Conservation (phyloP, 2,329 filamentous ascomycete genomes). For the Calycina herbarum region DNA sequence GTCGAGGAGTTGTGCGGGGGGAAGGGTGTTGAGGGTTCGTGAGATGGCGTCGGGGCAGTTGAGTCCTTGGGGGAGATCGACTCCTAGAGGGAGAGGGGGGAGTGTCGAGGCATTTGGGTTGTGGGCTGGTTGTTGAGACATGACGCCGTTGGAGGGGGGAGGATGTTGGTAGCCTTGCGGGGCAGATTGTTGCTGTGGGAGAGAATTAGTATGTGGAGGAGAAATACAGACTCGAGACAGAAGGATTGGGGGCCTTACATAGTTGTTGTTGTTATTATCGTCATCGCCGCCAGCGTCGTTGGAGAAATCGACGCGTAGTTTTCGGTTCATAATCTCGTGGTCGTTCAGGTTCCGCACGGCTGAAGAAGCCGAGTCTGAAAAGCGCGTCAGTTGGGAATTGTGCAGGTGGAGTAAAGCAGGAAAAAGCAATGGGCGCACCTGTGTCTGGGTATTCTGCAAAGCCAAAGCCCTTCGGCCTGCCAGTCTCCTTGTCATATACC, state of each 20-base stretch:
- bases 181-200: constrained; percentile 28
- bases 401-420: constrained; percentile 10
- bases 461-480: constrained; percentile 92
- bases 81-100: constrained; percentile 80
- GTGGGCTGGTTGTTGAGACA: constrained; percentile 37
- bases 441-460: constrained; percentile 95
- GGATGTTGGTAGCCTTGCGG: constrained; percentile 39
- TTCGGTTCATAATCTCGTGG: constrained; percentile 91
- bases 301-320: constrained; percentile 92
- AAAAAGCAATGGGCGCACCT: constrained; percentile 50
- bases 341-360: constrained; percentile 96
- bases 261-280: constrained; percentile 40
- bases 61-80: constrained; percentile 79
- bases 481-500: constrained; percentile 94
- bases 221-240: neutral
- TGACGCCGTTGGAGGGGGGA: constrained; percentile 39
- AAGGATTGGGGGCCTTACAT: neutral
- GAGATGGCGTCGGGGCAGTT: constrained; percentile 90
- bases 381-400: constrained; percentile 13
- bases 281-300: constrained; percentile 74
- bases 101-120: constrained; percentile 52
- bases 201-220: neutral
- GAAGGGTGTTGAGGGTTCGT: constrained; percentile 81
- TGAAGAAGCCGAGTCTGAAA: constrained; percentile 76
- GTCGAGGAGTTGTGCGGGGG: constrained; percentile 85